Evolutionary conservation across 2,329 filamentous ascomycete genomes (phyloP).

Genomic region (Zymoseptoria pseudotritici): DNA sequence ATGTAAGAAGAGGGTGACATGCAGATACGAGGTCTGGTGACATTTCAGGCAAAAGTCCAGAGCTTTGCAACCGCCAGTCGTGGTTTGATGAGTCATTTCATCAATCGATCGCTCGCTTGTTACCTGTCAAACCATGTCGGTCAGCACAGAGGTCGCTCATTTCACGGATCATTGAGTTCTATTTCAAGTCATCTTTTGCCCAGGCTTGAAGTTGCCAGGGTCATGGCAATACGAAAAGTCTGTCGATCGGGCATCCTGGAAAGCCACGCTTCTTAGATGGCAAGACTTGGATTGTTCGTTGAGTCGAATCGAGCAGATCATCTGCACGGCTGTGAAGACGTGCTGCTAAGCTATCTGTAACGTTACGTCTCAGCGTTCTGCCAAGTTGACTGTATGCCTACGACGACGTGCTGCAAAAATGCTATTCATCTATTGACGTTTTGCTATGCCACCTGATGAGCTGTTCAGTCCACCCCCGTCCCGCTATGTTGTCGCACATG

Average conservation of each 20-base stretch:
- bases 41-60: neutral
- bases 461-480: too few relatives aligned
- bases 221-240: neutral
- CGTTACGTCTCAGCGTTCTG: too few relatives aligned
- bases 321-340: too few relatives aligned
- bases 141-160: neutral
- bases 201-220: neutral
- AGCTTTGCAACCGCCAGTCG: neutral
- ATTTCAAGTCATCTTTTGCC: neutral
- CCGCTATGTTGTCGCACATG: too few relatives aligned
- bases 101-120: neutral
- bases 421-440: too few relatives aligned
- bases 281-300: neutral
- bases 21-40: neutral
- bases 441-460: too few relatives aligned
- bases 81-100: neutral
- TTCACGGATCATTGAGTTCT: neutral
- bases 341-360: too few relatives aligned
- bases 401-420: too few relatives aligned
- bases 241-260: neutral
- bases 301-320: too few relatives aligned
- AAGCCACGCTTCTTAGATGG: neutral
- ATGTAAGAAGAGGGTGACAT: neutral
- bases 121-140: neutral
- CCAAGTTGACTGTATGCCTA: too few relatives aligned